phyloP scores from a whole-genome alignment of 2,329 filamentous ascomycete genomes.

The Ustulina deusta region DNA sequence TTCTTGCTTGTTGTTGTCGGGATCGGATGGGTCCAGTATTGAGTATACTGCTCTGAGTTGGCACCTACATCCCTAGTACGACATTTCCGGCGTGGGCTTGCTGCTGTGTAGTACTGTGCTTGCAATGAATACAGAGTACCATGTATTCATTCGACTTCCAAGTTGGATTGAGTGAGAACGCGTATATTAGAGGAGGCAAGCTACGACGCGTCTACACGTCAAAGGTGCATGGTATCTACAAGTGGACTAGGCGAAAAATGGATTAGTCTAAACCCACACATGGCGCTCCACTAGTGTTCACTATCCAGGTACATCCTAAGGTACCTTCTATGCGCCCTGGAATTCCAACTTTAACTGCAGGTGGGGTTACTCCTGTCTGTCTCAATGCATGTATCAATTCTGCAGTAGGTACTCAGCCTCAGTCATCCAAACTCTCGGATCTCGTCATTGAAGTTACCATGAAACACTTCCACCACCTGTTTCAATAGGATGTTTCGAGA shows the following conservation, averaged over 20 bases:
- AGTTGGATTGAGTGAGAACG: constrained; percentile 13
- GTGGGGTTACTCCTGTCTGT: constrained; percentile 17
- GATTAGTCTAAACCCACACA: constrained; percentile 11
- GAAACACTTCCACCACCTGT: constrained; percentile 29
- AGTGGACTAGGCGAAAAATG: background rate
- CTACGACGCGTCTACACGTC: constrained; percentile 13
- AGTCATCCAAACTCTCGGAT: constrained; percentile 31
- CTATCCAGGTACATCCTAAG: background rate
- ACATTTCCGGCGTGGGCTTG: constrained; percentile 5
- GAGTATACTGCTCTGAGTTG: background rate
- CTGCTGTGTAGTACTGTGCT: constrained; percentile 1
- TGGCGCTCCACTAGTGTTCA: background rate
- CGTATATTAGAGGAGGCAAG: background rate
- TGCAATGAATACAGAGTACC: constrained; percentile 1
- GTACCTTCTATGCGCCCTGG: background rate
- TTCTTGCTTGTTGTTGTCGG: constrained; percentile 19
- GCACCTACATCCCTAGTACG: background rate
- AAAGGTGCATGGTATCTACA: background rate
- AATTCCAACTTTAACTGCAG: background rate
- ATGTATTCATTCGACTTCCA: background rate
- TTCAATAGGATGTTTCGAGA: constrained; percentile 39
- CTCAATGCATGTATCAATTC: constrained; percentile 21
- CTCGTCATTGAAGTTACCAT: constrained; percentile 25
- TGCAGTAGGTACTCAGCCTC: constrained; percentile 6
- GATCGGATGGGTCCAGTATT: constrained; percentile 4